Evolutionary conservation across 306 rosid genomes (phyloP), one percentile per base, ranked within the genome.

Genomic region (Fragaria nilgerrensis): DNA sequence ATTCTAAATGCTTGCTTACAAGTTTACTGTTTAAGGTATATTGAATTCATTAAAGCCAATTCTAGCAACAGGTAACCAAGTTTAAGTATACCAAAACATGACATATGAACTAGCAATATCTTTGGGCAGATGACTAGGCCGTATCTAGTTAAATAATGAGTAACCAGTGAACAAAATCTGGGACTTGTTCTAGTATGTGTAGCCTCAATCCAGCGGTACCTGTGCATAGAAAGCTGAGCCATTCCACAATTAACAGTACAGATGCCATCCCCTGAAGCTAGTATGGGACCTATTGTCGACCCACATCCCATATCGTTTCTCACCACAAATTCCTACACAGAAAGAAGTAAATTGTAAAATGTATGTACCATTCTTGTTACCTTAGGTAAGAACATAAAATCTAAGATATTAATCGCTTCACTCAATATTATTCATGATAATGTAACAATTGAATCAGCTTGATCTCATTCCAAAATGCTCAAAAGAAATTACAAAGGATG

Each of bases 271-370:
- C 98, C 97, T 69, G 97, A 90, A 63, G 97, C 96, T 62, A 89
- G 96, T 80, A 95, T 29, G 32, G 32, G 32, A 29, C 32, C 32
- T 0, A 29, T 29, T 29, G 32, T 29, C 32, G 3, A 29, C 80
- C 98, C 98, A 41, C 98, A 95, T 76, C 98, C 98, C 98, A 90
- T 95, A 80, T 90, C 98, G 70, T 95, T 95, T 88, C 98, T 83
- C 79, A 95, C 97, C 79, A 86, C 97, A 73, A 92, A 95, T 81
- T 95, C 98, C 98, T 95, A 68, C 79, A 78, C 12, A 73, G 36
- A 78, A 29, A 48, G 55, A 32, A 32, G 34, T 15, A 43, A 53
- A 19, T 47, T n/a, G 27, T 12, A 73, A 75, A 72, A 1, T 1
- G 10, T 55, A 41, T 15, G 39, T 36, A n/a, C 39, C 48, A 53